Percentiles rank a stretch among this genome's conserved stretches.
Evolutionary conservation across 1,284 basidiomycete genomes (phyloP).

Genomic region (Athelia psychrophila): DNA sequence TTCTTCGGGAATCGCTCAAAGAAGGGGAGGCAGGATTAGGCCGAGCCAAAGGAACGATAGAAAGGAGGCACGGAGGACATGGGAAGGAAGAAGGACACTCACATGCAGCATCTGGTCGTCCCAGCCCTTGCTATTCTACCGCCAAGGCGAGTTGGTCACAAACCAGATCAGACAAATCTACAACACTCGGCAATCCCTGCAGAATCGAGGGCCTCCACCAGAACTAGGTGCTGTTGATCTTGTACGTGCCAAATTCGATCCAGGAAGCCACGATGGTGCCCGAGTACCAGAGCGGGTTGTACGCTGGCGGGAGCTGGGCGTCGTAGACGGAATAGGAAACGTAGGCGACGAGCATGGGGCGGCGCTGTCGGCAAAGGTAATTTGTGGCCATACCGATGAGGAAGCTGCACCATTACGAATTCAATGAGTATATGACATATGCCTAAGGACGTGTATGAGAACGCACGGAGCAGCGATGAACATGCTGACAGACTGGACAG

Average conservation of each 20-base stretch:
- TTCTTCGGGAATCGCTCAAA: no score
- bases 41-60: no score
- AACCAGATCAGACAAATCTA: conserved; percentile 63
- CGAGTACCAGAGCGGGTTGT: conserved; percentile 81
- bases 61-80: no score
- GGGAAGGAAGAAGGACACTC: no score
- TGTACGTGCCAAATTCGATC: conserved; percentile 73
- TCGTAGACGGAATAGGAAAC: conserved; percentile 76
- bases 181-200: conserved; percentile 60
- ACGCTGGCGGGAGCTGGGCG: conserved; percentile 65
- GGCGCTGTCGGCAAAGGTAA: conserved; percentile 71
- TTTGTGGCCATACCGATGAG: conserved; percentile 79
- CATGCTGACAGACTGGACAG: conserved; percentile 72
- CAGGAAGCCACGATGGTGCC: conserved; percentile 78
- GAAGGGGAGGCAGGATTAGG: no score
- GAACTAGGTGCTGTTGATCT: conserved; percentile 61
- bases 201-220: conserved; percentile 74
- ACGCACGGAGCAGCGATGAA: conserved; percentile 74
- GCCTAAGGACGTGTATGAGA: neutral
- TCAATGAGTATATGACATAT: conserved; percentile 4
- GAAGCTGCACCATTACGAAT: conserved; percentile 42
- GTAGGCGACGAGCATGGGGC: conserved; percentile 65
- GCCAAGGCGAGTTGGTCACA: conserved; percentile 72
- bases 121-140: conserved; percentile 61
- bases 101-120: conserved; percentile 62